Base-by-base conservation (phyloP, 805 yeast genomes). In the Starmera dryadoides region DNA sequence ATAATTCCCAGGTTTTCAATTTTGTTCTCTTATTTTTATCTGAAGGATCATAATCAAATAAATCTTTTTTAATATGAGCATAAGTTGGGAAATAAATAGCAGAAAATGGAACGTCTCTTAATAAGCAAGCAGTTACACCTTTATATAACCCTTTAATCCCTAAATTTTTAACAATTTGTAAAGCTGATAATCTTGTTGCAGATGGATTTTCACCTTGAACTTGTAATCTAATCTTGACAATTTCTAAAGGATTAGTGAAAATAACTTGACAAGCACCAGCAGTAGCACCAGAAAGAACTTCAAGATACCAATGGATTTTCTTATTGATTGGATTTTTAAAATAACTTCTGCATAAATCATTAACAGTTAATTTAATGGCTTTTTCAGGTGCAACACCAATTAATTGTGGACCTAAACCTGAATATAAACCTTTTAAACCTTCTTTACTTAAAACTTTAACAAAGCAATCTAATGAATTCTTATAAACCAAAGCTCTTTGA, bases 301-400 rank as follows among this genome's bases (percentile, higher is more conserved):
- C 98, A 71, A 82, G 73, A 22, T 64, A 58, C 48, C 74, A 47
- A 3, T 76, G 60, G 36, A 79, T 66, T 25, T 68, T 58, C 39
- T 79, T 80, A 12, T 70, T 64, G 19, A 65, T 48, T 40, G 56
- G 59, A 44, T 68, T 68, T n/a, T 86, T 72, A 45, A 91, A 79
- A 39, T 77, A 69, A 22, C 80, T 79, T 53, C 98, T 76, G 42
- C 88, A 80, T 41, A 85, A 66, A 59, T 91, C 98, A 63, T 91
- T 91, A 30, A 91, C 95, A 0, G 98, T 89, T 48, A 91, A 75
- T 64, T 91, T 91, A 55, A 91, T 91, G 33, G 98, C 98, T 68
- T 91, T 91, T 61, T 91, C 98, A 2, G 98, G 98, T 0, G 98
- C 98, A 37, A 91, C 98, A 49, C 98, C 98, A 36, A 93, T 78